These are phyloP conservation scores for Termitomyces sp. DNA, from an alignment of 768 basidiomycete genomes.

Conservation along the genomic window DNA sequence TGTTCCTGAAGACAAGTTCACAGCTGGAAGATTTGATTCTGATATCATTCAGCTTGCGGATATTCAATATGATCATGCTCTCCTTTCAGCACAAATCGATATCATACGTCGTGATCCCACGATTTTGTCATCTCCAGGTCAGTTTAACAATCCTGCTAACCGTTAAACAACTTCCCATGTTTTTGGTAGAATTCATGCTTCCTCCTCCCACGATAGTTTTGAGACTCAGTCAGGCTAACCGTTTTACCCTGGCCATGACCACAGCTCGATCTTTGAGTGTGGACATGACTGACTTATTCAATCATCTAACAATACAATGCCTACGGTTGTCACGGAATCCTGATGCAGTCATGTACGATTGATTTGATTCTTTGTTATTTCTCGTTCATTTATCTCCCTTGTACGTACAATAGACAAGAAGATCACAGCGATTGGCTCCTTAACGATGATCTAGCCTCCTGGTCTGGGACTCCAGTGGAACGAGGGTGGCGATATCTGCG, in stretches of 20 bases:
- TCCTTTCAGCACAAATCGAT: conserved; percentile 74
- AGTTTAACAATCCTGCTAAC: conserved; percentile 17
- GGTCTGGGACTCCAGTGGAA: conserved; percentile 76
- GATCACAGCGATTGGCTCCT: conserved; percentile 79
- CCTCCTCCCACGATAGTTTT: conserved; percentile 65
- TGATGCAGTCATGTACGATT: conserved; percentile 50
- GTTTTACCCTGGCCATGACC: conserved; percentile 74
- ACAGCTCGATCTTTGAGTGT: conserved; percentile 70
- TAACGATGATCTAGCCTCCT: conserved; percentile 72
- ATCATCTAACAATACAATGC: conserved; percentile 71
- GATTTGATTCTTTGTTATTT: conserved; percentile 2
- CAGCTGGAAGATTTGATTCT: conserved; percentile 54
- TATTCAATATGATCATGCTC: conserved; percentile 70
- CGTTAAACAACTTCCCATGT: neutral
- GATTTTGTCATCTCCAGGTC: conserved; percentile 60
- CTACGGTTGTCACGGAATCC: conserved; percentile 64
- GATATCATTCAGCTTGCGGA: conserved; percentile 79
- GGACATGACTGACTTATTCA: conserved; percentile 86
- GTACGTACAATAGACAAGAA: conserved; percentile 45
- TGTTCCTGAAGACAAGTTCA: conserved; percentile 72
- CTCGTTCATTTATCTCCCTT: conserved; percentile 11
- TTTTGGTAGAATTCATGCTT: conserved; percentile 40
- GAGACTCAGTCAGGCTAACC: conserved; percentile 69
- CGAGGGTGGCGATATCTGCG: conserved; percentile 89
- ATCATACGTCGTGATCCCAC: conserved; percentile 64